A percentile compares a stretch with the other conserved stretches of the same genome.
Conservation (phyloP, 768 basidiomycete species). For the Trametes gibbosa region DNA sequence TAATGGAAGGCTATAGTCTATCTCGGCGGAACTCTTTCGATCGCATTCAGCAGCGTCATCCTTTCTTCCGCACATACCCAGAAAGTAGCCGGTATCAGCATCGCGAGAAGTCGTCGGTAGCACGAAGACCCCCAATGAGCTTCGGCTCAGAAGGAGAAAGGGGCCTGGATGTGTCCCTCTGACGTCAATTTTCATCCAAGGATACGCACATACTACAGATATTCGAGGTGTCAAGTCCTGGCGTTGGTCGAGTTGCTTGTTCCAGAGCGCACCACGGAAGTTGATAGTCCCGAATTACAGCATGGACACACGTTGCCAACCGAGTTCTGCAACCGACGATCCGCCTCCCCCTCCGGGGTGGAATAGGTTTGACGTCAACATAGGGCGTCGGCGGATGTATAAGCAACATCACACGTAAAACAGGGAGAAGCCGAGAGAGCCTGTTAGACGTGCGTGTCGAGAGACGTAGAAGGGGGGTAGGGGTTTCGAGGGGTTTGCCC, state of each 20-base stretch:
- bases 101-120: neutral
- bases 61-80: neutral
- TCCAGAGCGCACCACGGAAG: neutral
- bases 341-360: neutral
- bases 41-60: neutral
- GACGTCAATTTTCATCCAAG: slow-evolving; percentile 1
- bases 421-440: too few species aligned
- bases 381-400: neutral
- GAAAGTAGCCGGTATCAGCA: neutral
- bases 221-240: too few species aligned
- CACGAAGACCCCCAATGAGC: neutral
- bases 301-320: neutral
- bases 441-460: too few species aligned
- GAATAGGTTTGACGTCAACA: slow-evolving; percentile 10
- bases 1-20: slow-evolving; percentile 19
- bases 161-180: neutral
- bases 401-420: too few species aligned
- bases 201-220: neutral
- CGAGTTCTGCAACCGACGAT: slow-evolving; percentile 2
- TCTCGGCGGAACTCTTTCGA: neutral
- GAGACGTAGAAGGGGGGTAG: too few species aligned
- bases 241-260: neutral
- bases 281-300: neutral
- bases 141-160: neutral
- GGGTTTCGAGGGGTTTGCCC: neutral